phyloP scores from a whole-genome alignment of 2,329 filamentous ascomycete species.

The Parastagonospora nodorum region DNA sequence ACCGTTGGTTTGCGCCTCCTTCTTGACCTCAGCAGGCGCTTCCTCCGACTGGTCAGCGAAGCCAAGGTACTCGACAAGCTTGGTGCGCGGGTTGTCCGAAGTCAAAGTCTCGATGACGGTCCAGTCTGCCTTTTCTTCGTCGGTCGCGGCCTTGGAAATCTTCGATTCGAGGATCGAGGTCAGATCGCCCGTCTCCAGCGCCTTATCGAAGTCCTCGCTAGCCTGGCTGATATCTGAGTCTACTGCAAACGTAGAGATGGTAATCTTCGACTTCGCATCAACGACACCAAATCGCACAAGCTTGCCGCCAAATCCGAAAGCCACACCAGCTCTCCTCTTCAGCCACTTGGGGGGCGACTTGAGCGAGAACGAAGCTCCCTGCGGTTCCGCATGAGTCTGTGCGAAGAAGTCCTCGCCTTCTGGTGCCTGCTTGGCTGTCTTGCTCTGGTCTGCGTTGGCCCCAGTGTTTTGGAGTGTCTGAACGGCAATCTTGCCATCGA shows the following conservation, averaged over 20 bases:
- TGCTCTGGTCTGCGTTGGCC: conserved; percentile 69
- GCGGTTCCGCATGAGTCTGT: conserved; percentile 87
- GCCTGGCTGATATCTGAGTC: conserved; percentile 84
- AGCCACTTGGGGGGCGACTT: conserved; percentile 88
- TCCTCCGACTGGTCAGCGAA: conserved; percentile 67
- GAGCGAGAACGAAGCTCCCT: conserved; percentile 86
- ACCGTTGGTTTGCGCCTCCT: conserved; percentile 52
- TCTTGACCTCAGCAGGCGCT: conserved; percentile 28
- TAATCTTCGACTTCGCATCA: conserved; percentile 75
- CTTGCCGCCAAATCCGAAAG: conserved; percentile 96
- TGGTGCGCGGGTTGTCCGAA: conserved; percentile 80
- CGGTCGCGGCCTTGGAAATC: conserved; percentile 73
- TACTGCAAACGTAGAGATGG: conserved; percentile 85
- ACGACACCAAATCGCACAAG: conserved; percentile 76
- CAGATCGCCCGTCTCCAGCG: conserved; percentile 78
- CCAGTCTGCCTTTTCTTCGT: conserved; percentile 97
- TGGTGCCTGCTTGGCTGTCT: conserved; percentile 62
- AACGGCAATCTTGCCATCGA: conserved; percentile 93
- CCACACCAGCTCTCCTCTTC: conserved; percentile 80
- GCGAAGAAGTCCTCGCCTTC: conserved; percentile 97
- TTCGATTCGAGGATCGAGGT: conserved; percentile 79
- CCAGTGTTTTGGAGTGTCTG: conserved; percentile 96
- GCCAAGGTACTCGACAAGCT: conserved; percentile 88
- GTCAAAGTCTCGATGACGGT: conserved; percentile 89
- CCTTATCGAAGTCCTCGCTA: conserved; percentile 84